A percentile compares a stretch with the other conserved stretches of the same genome.
Conservation (phyloP, 2,329 filamentous ascomycete species). For the Nigrograna mackinnonii region DNA sequence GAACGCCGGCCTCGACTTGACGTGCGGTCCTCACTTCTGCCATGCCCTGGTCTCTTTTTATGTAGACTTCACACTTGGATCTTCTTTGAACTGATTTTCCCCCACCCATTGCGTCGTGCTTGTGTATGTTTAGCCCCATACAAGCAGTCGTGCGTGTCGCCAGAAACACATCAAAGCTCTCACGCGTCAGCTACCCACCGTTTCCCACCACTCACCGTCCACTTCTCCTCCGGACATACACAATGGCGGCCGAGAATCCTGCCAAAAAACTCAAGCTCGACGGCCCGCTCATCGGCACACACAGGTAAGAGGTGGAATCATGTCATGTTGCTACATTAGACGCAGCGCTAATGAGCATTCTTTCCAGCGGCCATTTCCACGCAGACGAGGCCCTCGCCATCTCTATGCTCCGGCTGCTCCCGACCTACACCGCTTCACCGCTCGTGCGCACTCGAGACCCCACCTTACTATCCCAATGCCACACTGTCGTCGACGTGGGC, state of each 20-base stretch:
- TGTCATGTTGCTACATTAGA: too few relatives aligned
- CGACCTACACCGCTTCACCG: slow-evolving; percentile 71
- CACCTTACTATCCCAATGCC: slow-evolving; percentile 74
- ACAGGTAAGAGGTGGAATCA: slow-evolving; percentile 61
- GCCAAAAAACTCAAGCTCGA: slow-evolving; percentile 85
- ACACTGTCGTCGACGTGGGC: slow-evolving; percentile 97
- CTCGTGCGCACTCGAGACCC: slow-evolving; percentile 90
- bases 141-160: too few relatives aligned
- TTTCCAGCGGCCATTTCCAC: slow-evolving; percentile 85
- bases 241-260: slow-evolving; percentile 40
- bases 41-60: too few relatives aligned
- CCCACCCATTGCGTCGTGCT: too few relatives aligned
- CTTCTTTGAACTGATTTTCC: too few relatives aligned
- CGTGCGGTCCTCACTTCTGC: background rate
- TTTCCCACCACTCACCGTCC: too few relatives aligned
- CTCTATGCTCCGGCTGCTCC: slow-evolving; percentile 89
- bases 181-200: background rate
- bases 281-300: slow-evolving; percentile 77
- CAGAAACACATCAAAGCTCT: background rate
- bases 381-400: slow-evolving; percentile 97
- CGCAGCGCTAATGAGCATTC: background rate
- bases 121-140: too few relatives aligned
- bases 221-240: too few relatives aligned
- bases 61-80: too few relatives aligned
- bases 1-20: background rate